phyloP scores from a whole-genome alignment of 768 basidiomycete species.

The Podaxis sp. region DNA sequence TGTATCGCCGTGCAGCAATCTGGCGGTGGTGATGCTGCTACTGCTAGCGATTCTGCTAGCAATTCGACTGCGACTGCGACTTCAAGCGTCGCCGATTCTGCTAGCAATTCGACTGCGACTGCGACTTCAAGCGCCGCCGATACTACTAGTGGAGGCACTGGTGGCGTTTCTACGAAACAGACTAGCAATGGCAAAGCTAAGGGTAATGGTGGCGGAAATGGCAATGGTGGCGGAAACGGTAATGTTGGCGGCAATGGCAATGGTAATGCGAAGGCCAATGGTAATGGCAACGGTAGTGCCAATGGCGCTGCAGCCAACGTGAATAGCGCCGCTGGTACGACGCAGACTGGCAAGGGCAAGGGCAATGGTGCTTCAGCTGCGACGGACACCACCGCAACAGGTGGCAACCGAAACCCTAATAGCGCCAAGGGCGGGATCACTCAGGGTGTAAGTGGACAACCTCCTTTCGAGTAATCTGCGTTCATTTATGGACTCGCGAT shows the following conservation, averaged over 20 bases:
- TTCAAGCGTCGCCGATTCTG: slow-evolving; percentile 1
- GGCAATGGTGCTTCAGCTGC: neutral
- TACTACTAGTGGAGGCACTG: slow-evolving; percentile 5
- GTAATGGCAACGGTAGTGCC: neutral
- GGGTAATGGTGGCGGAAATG: neutral
- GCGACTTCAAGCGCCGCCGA: slow-evolving; percentile 17
- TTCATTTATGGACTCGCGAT: neutral
- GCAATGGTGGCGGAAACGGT: slow-evolving; percentile 16
- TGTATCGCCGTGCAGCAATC: slow-evolving; percentile 49
- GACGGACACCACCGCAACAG: neutral
- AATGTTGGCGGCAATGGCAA: slow-evolving; percentile 21
- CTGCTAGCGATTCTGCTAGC: slow-evolving; percentile 17
- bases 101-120: slow-evolving; percentile 15
- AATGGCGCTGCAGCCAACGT: neutral
- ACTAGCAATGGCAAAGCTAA: neutral
- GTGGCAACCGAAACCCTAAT: neutral
- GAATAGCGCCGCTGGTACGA: neutral
- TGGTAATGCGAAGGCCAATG: slow-evolving; percentile 1
- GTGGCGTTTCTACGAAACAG: neutral
- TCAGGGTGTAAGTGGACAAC: slow-evolving; percentile 16
- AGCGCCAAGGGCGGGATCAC: neutral
- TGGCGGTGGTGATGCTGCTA: slow-evolving; percentile 21
- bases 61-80: slow-evolving; percentile 4
- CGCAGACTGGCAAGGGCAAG: neutral
- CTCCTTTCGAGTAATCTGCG: neutral